Conservation (phyloP, 129 eudicot genomes). For the Escallonia rubra region DNA sequence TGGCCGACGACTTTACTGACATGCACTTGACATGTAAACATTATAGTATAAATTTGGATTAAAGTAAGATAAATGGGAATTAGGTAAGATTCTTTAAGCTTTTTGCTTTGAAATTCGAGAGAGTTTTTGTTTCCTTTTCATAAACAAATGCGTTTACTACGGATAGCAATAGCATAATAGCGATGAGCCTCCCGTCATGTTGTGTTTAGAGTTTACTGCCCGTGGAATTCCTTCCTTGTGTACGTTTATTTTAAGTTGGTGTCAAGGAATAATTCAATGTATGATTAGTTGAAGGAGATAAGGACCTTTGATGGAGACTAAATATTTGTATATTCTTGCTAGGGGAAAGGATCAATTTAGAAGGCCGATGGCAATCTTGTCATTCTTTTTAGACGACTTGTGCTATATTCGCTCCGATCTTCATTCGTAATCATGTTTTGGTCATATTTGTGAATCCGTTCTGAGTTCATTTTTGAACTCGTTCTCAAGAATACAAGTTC, state of each 20-base stretch:
- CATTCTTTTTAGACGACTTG: too few species aligned
- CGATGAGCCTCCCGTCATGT: conserved; percentile 3
- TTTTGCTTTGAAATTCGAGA: neutral
- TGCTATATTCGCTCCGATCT: too few species aligned
- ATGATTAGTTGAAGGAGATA: neutral
- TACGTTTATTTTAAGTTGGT: neutral
- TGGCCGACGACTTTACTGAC: neutral
- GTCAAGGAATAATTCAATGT: neutral
- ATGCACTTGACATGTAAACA: too few species aligned
- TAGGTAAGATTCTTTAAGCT: conserved; percentile 11
- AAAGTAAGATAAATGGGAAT: neutral
- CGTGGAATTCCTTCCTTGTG: neutral
- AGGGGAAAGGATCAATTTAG: too few species aligned
- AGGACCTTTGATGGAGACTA: neutral
- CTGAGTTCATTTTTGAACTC: too few species aligned
- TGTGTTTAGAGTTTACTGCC: conserved; percentile 10
- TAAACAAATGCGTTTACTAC: neutral
- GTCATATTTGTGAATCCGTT: too few species aligned
- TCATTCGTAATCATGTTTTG: too few species aligned
- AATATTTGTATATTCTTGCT: too few species aligned
- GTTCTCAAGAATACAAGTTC: too few species aligned
- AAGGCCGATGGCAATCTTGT: too few species aligned
- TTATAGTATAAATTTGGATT: too few species aligned
- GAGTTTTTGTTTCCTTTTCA: neutral
- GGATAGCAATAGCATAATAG: neutral